A percentile compares a stretch with the other conserved stretches of the same genome.
Conservation (phyloP, 208 protist species). For the Sergeia podlipaevii region DNA sequence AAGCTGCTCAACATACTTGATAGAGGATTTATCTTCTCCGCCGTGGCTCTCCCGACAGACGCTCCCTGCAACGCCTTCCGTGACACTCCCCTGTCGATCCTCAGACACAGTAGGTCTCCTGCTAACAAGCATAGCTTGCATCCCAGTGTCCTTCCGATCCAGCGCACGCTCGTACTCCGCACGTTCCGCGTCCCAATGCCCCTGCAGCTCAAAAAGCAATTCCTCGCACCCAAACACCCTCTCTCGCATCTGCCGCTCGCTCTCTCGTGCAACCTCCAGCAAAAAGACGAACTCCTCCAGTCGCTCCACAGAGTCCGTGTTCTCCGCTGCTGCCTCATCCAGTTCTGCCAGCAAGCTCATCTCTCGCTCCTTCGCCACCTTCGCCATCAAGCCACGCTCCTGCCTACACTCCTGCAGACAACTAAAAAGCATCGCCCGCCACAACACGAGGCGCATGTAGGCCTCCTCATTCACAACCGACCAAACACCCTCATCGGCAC, state of each 20-base stretch:
- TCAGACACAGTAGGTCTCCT: no score
- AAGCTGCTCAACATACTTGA: slow-evolving; percentile 5
- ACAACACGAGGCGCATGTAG: no score
- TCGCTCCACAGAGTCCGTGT: slow-evolving; percentile 39
- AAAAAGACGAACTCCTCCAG: slow-evolving; percentile 60
- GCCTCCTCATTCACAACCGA: no score
- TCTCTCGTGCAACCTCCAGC: slow-evolving; percentile 40
- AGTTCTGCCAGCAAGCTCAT: slow-evolving; percentile 37
- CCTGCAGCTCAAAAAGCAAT: slow-evolving; percentile 21
- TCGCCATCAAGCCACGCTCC: slow-evolving; percentile 1
- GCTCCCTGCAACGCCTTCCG: no score
- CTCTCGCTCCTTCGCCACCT: slow-evolving; percentile 18
- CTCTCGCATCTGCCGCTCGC: slow-evolving; percentile 28
- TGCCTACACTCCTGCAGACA: neutral
- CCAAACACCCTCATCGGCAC: no score
- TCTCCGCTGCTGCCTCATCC: slow-evolving; percentile 28
- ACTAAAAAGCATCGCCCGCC: neutral
- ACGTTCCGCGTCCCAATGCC: slow-evolving; percentile 2
- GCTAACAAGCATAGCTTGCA: no score
- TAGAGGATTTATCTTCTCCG: no score
- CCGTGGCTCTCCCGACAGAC: no score
- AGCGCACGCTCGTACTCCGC: slow-evolving; percentile 17
- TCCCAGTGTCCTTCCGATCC: slow-evolving; percentile 4
- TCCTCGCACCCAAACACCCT: slow-evolving; percentile 28
- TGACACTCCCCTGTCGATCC: no score